Evolutionary conservation across 495 filamentous ascomycete species (phyloP).

Genomic region (Daldinia bambusicola): DNA sequence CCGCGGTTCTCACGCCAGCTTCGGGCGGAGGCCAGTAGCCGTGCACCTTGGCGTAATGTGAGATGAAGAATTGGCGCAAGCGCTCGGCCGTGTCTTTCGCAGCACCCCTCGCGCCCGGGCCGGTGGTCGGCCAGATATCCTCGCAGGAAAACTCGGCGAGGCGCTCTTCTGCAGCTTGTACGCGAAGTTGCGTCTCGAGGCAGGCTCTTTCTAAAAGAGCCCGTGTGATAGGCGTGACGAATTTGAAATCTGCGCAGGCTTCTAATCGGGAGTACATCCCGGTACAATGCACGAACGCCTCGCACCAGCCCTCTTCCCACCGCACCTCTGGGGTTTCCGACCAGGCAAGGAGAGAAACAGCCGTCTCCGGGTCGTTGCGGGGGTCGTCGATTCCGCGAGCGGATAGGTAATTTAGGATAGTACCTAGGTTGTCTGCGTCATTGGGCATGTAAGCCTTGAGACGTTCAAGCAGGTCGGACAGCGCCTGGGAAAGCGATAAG

Average conservation of each 20-base stretch:
- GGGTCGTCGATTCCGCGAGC: conserved; percentile 72
- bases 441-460: conserved; percentile 64
- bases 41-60: conserved; percentile 63
- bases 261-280: conserved; percentile 71
- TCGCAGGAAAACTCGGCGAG: conserved; percentile 68
- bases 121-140: conserved; percentile 68
- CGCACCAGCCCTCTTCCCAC: conserved; percentile 73
- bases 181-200: conserved; percentile 70
- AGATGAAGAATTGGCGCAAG: conserved; percentile 65
- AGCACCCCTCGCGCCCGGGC: conserved; percentile 44
- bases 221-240: conserved; percentile 69
- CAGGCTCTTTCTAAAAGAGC: conserved; percentile 70
- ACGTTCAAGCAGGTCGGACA: conserved; percentile 66
- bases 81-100: conserved; percentile 63
- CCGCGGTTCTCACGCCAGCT: conserved; percentile 48
- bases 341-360: conserved; percentile 71
- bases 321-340: conserved; percentile 68
- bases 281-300: conserved; percentile 73
- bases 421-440: conserved; percentile 56
- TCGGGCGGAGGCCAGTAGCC: conserved; percentile 68
- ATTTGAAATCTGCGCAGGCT: conserved; percentile 64
- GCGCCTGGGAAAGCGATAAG: conserved; percentile 65
- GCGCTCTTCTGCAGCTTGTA: conserved; percentile 68
- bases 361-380: conserved; percentile 68
- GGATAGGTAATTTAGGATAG: conserved; percentile 67